Percentiles rank a stretch among this genome's conserved stretches.
phyloP scores from a whole-genome alignment of 106 monocot genomes.

The Phalaenopsis equestris region DNA sequence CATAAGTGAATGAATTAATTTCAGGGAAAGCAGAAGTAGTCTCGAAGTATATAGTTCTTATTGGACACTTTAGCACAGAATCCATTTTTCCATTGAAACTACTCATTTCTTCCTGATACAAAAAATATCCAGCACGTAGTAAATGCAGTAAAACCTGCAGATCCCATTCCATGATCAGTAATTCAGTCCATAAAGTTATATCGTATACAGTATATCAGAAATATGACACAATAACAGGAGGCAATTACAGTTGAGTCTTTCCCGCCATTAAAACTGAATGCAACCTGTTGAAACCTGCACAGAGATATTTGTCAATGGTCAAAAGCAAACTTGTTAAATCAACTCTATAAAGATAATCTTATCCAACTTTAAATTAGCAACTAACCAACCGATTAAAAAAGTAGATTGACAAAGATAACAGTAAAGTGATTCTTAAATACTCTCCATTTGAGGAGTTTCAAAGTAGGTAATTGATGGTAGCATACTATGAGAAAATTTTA shows the following conservation, averaged over 20 bases:
- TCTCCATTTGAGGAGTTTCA: background rate
- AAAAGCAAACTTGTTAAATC: conserved; percentile 2
- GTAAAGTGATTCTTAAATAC: background rate
- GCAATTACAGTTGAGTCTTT: conserved; percentile 95
- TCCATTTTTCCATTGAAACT: conserved; percentile 17
- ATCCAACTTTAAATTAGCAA: background rate
- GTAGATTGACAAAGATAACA: background rate
- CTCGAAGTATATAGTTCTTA: conserved; percentile 93
- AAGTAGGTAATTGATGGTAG: background rate
- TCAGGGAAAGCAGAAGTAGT: conserved; percentile 81
- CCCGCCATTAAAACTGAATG: conserved; percentile 99
- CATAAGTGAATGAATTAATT: conserved; percentile 92
- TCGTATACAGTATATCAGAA: conserved; percentile 1
- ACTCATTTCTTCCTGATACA: conserved; percentile 36
- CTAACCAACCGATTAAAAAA: background rate
- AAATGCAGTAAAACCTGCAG: conserved; percentile 91
- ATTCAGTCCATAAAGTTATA: background rate
- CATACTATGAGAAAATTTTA: background rate
- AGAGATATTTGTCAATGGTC: conserved; percentile 5
- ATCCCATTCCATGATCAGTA: background rate
- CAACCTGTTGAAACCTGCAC: conserved; percentile 83
- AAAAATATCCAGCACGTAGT: conserved; percentile 75
- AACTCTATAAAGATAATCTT: background rate
- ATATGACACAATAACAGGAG: conserved; percentile 6
- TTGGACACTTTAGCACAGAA: conserved; percentile 38